These are phyloP conservation scores for Heterobasidion parviporum DNA, from an alignment of 1,284 basidiomycete genomes.

Conservation along the genomic window DNA sequence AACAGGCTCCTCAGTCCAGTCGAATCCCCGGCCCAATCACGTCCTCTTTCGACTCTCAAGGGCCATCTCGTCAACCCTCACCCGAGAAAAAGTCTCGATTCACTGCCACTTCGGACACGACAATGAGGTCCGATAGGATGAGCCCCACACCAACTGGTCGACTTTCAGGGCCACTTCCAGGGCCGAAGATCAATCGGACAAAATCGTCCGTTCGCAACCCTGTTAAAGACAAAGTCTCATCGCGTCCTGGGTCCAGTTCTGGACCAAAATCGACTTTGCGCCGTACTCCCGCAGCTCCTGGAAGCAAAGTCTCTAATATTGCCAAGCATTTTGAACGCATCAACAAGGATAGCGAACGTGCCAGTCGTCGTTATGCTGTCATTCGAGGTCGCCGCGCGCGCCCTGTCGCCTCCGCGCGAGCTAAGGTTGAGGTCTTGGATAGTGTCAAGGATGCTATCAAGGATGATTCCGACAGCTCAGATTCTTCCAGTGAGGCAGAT, in stretches of 20 bases:
- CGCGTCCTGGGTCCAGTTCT: conserved; percentile 33
- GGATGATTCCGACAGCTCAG: conserved; percentile 76
- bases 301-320: conserved; percentile 66
- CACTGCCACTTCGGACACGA: conserved; percentile 24
- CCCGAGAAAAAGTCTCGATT: conserved; percentile 53
- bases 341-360: conserved; percentile 56
- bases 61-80: conserved; percentile 56
- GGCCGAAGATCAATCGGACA: conserved; percentile 1
- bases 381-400: conserved; percentile 88
- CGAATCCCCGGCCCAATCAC: conserved; percentile 46
- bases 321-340: conserved; percentile 74
- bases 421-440: conserved; percentile 86
- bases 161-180: conserved; percentile 2
- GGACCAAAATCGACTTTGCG: conserved; percentile 44
- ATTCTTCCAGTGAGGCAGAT: conserved; percentile 82
- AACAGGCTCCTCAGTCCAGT: conserved; percentile 24
- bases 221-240: conserved; percentile 40
- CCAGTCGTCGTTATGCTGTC: conserved; percentile 63
- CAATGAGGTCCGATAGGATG: conserved; percentile 29
- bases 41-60: conserved; percentile 44
- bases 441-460: conserved; percentile 90
- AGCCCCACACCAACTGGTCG: conserved; percentile 28
- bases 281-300: conserved; percentile 35
- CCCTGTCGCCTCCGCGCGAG: conserved; percentile 84
- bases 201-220: conserved; percentile 7